Evolutionary conservation across 495 filamentous ascomycete genomes (phyloP).

Genomic region (Trichoderma orchidacearum): DNA sequence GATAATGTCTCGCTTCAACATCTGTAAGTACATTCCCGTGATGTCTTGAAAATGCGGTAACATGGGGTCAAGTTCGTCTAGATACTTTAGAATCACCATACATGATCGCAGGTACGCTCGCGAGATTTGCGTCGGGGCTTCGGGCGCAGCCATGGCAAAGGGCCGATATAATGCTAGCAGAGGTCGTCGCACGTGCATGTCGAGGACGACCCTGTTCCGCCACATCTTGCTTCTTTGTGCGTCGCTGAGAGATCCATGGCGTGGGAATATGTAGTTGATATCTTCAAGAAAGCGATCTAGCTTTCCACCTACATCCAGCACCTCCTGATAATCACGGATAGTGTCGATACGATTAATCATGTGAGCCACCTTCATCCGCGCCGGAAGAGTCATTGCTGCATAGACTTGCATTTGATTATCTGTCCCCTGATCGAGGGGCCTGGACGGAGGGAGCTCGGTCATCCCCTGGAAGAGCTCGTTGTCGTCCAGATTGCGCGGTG

Average conservation of each 20-base stretch:
- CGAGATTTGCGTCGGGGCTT: conserved; percentile 19
- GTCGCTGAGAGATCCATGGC: conserved; percentile 9
- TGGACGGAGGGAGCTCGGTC: conserved; percentile 15
- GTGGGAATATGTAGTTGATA: conserved; percentile 16
- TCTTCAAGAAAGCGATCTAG: conserved; percentile 24
- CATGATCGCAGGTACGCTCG: conserved; percentile 21
- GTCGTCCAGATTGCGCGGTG: conserved; percentile 22
- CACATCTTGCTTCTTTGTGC: conserved; percentile 15
- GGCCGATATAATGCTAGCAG: conserved; percentile 24
- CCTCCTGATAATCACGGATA: conserved; percentile 17
- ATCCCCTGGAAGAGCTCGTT: conserved; percentile 10
- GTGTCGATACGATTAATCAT: conserved; percentile 19
- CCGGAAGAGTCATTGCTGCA: conserved; percentile 16
- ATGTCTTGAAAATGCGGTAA: conserved; percentile 15
- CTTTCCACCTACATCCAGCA: conserved; percentile 20
- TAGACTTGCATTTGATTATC: conserved; percentile 20
- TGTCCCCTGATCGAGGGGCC: conserved; percentile 20
- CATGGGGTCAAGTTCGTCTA: conserved; percentile 20
- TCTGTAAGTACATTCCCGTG: conserved; percentile 17
- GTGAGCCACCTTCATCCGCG: conserved; percentile 16
- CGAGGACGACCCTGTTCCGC: conserved; percentile 16
- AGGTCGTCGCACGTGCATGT: conserved; percentile 21
- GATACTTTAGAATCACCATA: conserved; percentile 20
- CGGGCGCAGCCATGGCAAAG: conserved; percentile 19
- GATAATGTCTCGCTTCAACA: conserved; percentile 20